Base-by-base conservation (phyloP, 2,329 filamentous ascomycete species). In the Lecanicillium sp. region DNA sequence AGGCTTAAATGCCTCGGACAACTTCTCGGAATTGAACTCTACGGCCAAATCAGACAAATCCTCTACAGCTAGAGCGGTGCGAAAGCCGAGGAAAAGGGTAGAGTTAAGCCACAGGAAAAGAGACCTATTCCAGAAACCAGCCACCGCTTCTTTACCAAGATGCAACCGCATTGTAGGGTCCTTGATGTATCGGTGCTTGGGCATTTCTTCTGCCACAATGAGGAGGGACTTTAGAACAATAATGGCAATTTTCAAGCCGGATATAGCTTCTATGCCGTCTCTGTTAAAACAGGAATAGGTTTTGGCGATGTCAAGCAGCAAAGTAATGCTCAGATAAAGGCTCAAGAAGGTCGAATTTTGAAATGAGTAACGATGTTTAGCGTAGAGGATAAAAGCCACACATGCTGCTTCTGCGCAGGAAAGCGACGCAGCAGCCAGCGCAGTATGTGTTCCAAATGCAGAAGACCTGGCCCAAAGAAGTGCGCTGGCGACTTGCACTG, bases 271-370 rank as follows among this genome's bases (percentile, higher is more conserved):
- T 19, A 54, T 42, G 5, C 38, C 38, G 6, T 41, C 43, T 6
- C 58, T 49, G 9, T 62, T 47, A 51, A 56, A 59, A 1, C 58
- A 47, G 0, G 60, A 62, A 19, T 61, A 45, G 2, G 50, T 43
- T 5, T 51, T 46, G 1, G 57, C 54, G 11, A 56, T 43, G 18
- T 64, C 60, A 18, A 62, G 52, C 9, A 63, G 28, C 3, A 56
- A 42, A 0, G 56, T 55, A 7, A 52, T 36, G 29, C 58, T 43
- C 5, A 64, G 48, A 28, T 55, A 65, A 3, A 37, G 13, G 19
- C 44, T 49, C 9, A 64, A 44, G 1, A 64, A 35, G 1, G 50
- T 41, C 1, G 60, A 58, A 1, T 61, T 59, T 14, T 53, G 49
- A 2, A 47, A 41, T 5, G 57, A 54, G 7, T 50, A 51, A 11